Evolutionary conservation across 352 stramenopile genomes (phyloP).

Genomic region (Phytophthora brassicae): DNA sequence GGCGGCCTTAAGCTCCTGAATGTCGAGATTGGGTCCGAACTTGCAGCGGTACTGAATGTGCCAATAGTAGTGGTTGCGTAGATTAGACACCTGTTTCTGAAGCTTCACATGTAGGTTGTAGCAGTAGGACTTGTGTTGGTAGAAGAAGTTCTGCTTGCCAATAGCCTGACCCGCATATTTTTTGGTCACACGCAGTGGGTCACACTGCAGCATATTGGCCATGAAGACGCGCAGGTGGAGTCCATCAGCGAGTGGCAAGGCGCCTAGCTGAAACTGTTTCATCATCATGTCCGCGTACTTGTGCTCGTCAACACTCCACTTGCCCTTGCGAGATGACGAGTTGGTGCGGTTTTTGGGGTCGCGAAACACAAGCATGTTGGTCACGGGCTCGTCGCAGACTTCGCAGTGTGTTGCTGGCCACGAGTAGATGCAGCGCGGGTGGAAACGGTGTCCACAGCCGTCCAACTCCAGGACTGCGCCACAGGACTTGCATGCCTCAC

Average conservation of each 20-base stretch:
- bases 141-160: slow-evolving; percentile 81
- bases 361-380: slow-evolving; percentile 52
- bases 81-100: slow-evolving; percentile 75
- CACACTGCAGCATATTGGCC: slow-evolving; percentile 74
- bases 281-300: slow-evolving; percentile 85
- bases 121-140: slow-evolving; percentile 59
- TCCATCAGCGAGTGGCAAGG: slow-evolving; percentile 62
- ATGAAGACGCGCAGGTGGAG: slow-evolving; percentile 78
- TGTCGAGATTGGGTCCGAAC: slow-evolving; percentile 55
- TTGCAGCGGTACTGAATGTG: slow-evolving; percentile 78
- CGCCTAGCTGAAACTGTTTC: slow-evolving; percentile 79
- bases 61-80: slow-evolving; percentile 86
- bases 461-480: slow-evolving; percentile 68
- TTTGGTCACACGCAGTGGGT: slow-evolving; percentile 82
- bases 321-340: slow-evolving; percentile 63
- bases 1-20: slow-evolving; percentile 64
- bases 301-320: slow-evolving; percentile 75
- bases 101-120: slow-evolving; percentile 81
- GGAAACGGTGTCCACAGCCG: slow-evolving; percentile 75
- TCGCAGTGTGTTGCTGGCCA: slow-evolving; percentile 70
- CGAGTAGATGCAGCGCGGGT: slow-evolving; percentile 73
- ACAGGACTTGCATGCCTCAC: slow-evolving; percentile 70
- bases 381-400: slow-evolving; percentile 50
- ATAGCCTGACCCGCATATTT: slow-evolving; percentile 76
- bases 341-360: slow-evolving; percentile 42